Percentiles rank a stretch among this genome's conserved stretches.
Conservation (phyloP, 1,139 yeast genomes). For the Yamadazyma sp. region DNA sequence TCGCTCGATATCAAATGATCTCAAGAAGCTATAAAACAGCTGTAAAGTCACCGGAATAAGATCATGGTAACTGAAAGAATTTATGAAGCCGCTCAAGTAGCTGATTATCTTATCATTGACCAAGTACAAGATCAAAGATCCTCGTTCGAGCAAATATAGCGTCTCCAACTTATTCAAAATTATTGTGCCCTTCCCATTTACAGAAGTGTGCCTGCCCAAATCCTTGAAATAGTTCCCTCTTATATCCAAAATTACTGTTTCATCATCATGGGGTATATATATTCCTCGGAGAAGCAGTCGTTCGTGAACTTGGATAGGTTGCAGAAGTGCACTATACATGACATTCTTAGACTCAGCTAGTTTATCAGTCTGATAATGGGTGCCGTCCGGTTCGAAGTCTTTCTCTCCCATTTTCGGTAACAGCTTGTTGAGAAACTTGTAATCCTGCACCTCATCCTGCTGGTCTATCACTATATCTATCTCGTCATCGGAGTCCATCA, state of each 20-base stretch:
- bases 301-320: slow-evolving; percentile 58
- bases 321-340: slow-evolving; percentile 69
- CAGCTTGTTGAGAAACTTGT: slow-evolving; percentile 20
- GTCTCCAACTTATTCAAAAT: slow-evolving; percentile 67
- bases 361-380: slow-evolving; percentile 53
- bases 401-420: slow-evolving; percentile 68
- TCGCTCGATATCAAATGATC: slow-evolving; percentile 39
- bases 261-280: slow-evolving; percentile 44
- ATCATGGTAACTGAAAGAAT: slow-evolving; percentile 12
- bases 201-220: slow-evolving; percentile 47
- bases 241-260: slow-evolving; percentile 50
- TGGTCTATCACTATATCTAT: slow-evolving; percentile 14
- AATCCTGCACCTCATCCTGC: slow-evolving; percentile 68
- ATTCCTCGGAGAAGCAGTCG: slow-evolving; percentile 47
- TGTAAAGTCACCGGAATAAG: slow-evolving; percentile 58
- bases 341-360: slow-evolving; percentile 60
- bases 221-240: slow-evolving; percentile 75
- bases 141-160: slow-evolving; percentile 79
- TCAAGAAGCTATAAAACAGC: slow-evolving; percentile 54
- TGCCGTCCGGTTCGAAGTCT: slow-evolving; percentile 85
- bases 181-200: slow-evolving; percentile 27
- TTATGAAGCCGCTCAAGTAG: slow-evolving; percentile 16
- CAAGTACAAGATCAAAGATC: slow-evolving; percentile 63
- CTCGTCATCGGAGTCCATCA: slow-evolving; percentile 9
- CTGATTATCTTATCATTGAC: slow-evolving; percentile 19